Conservation (phyloP, 306 rosid genomes). For the Malus sieversii region DNA sequence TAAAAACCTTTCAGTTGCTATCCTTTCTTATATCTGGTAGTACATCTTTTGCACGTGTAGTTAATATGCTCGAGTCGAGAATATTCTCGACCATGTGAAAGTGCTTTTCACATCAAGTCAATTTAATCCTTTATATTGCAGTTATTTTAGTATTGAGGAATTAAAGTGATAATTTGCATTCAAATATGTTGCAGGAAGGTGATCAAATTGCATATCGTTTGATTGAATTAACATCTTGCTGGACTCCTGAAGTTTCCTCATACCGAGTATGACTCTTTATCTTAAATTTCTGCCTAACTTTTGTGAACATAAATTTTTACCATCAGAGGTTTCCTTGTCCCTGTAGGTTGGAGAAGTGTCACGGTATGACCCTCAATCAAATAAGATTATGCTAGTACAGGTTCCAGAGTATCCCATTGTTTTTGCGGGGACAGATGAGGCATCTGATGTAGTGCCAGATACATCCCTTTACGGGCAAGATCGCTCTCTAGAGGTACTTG, state of each 20-base stretch:
- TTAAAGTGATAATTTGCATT: conserved; percentile 2
- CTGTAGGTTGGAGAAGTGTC: conserved; percentile 75
- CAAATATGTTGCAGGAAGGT: conserved; percentile 50
- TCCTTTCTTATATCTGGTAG: background rate
- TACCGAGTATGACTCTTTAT: conserved; percentile 54
- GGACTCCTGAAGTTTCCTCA: conserved; percentile 87
- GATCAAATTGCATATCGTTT: conserved; percentile 75
- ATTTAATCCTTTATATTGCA: background rate
- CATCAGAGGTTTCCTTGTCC: conserved; percentile 11
- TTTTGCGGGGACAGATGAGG: conserved; percentile 47
- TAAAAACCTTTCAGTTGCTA: background rate
- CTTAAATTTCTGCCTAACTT: conserved; percentile 10
- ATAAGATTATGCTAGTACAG: conserved; percentile 47
- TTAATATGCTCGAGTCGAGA: background rate
- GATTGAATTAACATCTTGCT: conserved; percentile 73
- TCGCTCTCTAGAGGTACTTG: conserved; percentile 78
- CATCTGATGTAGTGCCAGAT: conserved; percentile 35
- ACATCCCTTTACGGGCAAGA: conserved; percentile 62
- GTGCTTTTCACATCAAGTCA: too few species aligned
- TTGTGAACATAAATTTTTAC: background rate
- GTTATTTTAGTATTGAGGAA: background rate
- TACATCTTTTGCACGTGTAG: background rate
- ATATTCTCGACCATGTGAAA: too few species aligned
- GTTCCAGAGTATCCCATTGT: conserved; percentile 68
- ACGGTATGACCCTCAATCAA: conserved; percentile 37